A percentile compares a stretch with the other conserved stretches of the same genome.
Evolutionary conservation across 371 early-diverging fungal species (phyloP).

Genomic region (Dichotomocladium elegans): DNA sequence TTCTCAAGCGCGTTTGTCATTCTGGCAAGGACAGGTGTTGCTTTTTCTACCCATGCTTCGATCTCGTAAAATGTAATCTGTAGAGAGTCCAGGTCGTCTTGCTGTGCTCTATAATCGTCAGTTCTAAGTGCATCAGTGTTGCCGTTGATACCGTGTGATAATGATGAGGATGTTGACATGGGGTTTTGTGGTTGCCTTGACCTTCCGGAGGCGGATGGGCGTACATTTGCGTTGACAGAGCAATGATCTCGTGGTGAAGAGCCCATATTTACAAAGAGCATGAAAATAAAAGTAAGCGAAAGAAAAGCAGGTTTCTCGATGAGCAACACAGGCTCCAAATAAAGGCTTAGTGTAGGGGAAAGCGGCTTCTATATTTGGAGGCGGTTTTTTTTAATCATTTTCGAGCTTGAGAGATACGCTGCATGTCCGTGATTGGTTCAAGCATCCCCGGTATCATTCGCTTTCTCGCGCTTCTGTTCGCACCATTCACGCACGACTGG

Average conservation of each 20-base stretch:
- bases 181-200: background rate
- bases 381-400: too few species aligned
- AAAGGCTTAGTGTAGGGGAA: too few species aligned
- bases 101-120: conserved; percentile 19
- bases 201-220: too few species aligned
- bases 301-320: background rate
- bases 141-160: conserved; percentile 1
- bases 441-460: too few species aligned
- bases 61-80: conserved; percentile 54
- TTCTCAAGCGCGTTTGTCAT: conserved; percentile 49
- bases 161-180: background rate
- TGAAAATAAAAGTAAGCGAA: background rate
- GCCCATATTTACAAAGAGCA: background rate
- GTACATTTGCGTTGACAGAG: too few species aligned
- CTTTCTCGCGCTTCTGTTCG: too few species aligned
- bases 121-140: conserved; percentile 10
- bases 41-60: conserved; percentile 51
- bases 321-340: too few species aligned
- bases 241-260: background rate
- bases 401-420: too few species aligned
- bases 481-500: too few species aligned
- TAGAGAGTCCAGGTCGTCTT: conserved; percentile 43
- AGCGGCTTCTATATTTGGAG: too few species aligned
- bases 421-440: too few species aligned
- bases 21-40: conserved; percentile 37